Evolutionary conservation across 192 early-diverging fungal genomes (phyloP).

Genomic region (Mortierella hygrophila): DNA sequence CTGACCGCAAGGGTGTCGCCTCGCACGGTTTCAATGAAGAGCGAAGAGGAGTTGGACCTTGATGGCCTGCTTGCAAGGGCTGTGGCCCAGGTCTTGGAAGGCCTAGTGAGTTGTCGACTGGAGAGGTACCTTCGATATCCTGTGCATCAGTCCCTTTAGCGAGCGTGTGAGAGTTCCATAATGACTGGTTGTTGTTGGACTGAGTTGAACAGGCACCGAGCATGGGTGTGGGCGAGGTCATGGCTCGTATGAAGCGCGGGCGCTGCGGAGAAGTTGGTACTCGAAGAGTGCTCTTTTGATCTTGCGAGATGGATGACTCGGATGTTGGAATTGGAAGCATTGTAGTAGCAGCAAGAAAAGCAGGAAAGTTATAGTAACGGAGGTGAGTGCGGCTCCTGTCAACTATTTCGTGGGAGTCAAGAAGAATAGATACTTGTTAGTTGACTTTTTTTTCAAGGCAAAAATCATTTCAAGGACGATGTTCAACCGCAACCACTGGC

Average conservation of each 20-base stretch:
- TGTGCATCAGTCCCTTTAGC: neutral
- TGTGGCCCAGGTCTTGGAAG: neutral
- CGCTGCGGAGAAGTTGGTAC: neutral
- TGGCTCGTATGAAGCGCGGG: conserved; percentile 29
- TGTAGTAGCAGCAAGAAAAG: neutral
- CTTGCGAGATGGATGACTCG: neutral
- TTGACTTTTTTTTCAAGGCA: neutral
- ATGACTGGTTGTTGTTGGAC: neutral
- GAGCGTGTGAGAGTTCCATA: neutral
- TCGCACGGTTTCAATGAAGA: neutral
- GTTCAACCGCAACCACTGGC: neutral
- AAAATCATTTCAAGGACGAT: no score
- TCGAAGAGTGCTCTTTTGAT: neutral
- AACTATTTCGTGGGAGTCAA: neutral
- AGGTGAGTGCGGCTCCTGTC: neutral
- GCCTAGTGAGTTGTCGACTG: neutral
- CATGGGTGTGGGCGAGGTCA: conserved; percentile 27
- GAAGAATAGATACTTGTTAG: neutral
- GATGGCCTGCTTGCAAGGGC: neutral
- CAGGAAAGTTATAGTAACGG: neutral
- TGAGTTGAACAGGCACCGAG: conserved; percentile 16
- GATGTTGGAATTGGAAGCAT: neutral
- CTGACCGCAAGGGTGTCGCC: neutral
- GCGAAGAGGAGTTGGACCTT: neutral
- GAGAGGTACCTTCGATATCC: neutral